Evolutionary conservation across 768 basidiomycete species (phyloP), one percentile per base, ranked within the genome.

Genomic region (Boletellus emodensis): DNA sequence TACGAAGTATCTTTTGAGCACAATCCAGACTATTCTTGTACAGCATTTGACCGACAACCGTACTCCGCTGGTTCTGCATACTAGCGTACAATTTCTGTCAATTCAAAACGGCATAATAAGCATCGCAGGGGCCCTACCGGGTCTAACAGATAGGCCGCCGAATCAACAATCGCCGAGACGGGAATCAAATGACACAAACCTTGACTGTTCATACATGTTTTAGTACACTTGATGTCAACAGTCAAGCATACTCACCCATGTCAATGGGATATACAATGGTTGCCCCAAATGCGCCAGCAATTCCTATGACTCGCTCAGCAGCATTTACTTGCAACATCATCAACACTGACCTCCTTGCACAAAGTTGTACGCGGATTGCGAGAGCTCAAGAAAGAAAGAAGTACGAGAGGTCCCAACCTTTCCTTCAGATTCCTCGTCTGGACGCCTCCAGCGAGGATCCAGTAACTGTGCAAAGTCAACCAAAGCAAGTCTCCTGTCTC

Each of bases 211-310:
- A 40, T 40, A 13, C 44, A 37, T 46, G 39, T 46, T 40, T 59
- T 18, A 59, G 56, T 48, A 51, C 43, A 18, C 33, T 49, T 40
- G 10, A 43, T 20, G 10, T 18, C 28, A 35, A 40, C 6, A 37
- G 43, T 40, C 33, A 26, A 46, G 35, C 44, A 45, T 30, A 81
- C 84, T 73, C 60, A 86, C 85, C 90, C 74, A 90, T 79, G 71
- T 93, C 94, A 63, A 95, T 97, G 22, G 95, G 95, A 69, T 98
- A 97, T 12, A 98, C 95, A 36, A 92, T 90, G n/a, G 92, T 95
- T 11, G 95, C 96, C 43, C 96, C 96, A 53, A 94, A 78, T 33
- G 91, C 91, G 49, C 96, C 96, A 40, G 95, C 93, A 52, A 95
- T 64, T 64, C 95, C 87, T 87, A 56, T 18, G 49, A 47, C 56